Evolutionary conservation across 2,329 filamentous ascomycete species (phyloP).

Genomic region (Microdochium paspali): DNA sequence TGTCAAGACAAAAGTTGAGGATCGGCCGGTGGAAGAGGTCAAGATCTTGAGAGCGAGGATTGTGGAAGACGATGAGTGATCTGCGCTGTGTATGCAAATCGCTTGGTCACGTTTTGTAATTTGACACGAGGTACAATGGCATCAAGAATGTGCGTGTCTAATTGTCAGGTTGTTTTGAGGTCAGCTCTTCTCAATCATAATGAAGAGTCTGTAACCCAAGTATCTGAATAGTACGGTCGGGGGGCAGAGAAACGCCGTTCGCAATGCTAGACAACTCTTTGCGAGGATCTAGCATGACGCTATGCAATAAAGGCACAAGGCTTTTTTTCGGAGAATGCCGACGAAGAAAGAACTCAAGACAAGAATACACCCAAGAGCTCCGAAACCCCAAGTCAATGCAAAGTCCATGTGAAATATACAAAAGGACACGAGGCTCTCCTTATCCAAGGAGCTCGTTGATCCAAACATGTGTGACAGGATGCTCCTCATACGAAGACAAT

Average conservation of each 20-base stretch:
- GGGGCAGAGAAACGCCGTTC: background rate
- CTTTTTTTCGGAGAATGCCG: background rate
- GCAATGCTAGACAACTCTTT: background rate
- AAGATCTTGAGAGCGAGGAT: slow-evolving; percentile 68
- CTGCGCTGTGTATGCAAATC: too few species aligned
- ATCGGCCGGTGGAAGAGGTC: slow-evolving; percentile 73
- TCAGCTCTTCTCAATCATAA: too few species aligned
- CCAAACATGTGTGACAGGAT: background rate
- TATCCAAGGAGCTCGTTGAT: background rate
- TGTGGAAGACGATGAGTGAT: slow-evolving; percentile 44
- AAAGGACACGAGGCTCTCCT: background rate
- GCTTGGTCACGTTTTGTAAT: too few species aligned
- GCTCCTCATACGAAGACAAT: slow-evolving; percentile 7
- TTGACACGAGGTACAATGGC: too few species aligned
- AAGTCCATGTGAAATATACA: background rate
- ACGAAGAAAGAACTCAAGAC: background rate
- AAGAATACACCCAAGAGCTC: background rate
- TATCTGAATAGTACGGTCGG: background rate
- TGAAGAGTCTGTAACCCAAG: background rate
- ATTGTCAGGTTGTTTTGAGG: too few species aligned
- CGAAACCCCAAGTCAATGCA: slow-evolving; percentile 1
- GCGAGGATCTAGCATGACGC: background rate
- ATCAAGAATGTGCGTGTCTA: too few species aligned
- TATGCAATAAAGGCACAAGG: background rate
- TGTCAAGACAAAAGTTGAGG: slow-evolving; percentile 73